These are phyloP conservation scores for Fusarium metavorans DNA, from an alignment of 2,329 filamentous ascomycete species.

Conservation along the genomic window DNA sequence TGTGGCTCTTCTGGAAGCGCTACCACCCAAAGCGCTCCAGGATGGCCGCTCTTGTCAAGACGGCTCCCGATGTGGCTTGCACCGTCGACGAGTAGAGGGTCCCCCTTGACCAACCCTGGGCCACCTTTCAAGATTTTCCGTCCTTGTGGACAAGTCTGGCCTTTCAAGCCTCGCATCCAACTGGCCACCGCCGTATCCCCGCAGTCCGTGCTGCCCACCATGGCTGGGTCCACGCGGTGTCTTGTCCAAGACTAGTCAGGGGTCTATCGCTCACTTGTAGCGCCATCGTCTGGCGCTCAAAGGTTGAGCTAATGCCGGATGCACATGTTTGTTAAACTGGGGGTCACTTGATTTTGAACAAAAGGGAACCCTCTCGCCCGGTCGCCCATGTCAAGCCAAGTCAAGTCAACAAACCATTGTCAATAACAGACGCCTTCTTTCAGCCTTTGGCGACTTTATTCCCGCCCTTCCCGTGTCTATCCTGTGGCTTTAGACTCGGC, in stretches of 20 bases:
- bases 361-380: conserved; percentile 31
- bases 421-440: conserved; percentile 10
- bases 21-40: conserved; percentile 26
- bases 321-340: conserved; percentile 37
- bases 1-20: conserved; percentile 34
- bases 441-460: conserved; percentile 9
- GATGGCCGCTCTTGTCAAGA: conserved; percentile 33
- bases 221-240: conserved; percentile 35
- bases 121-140: conserved; percentile 38
- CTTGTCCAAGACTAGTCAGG: conserved; percentile 45
- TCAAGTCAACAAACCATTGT: conserved; percentile 30
- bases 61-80: conserved; percentile 41
- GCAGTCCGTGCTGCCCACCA: conserved; percentile 40
- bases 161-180: conserved; percentile 23
- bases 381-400: conserved; percentile 17
- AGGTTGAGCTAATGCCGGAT: conserved; percentile 34
- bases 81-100: conserved; percentile 21
- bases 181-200: conserved; percentile 43
- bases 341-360: conserved; percentile 23
- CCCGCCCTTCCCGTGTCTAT: neutral
- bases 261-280: conserved; percentile 39
- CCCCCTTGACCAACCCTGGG: conserved; percentile 13
- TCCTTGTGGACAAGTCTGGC: conserved; percentile 40
- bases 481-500: neutral
- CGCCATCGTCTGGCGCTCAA: conserved; percentile 29